Evolutionary conservation across 2,329 filamentous ascomycete genomes (phyloP).

Genomic region (Hymenoscyphus scutula): DNA sequence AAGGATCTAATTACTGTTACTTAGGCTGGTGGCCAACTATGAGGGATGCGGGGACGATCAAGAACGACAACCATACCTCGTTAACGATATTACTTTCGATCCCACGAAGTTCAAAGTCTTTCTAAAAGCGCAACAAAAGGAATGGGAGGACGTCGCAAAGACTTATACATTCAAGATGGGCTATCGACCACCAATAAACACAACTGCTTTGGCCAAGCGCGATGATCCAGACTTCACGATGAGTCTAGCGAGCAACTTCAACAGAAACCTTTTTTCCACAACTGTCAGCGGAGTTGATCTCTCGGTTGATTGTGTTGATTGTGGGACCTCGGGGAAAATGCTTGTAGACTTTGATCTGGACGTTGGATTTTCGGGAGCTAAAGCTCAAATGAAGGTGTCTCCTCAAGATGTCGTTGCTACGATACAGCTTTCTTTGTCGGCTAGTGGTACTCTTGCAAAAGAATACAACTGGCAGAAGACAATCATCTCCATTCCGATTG

Average conservation of each 20-base stretch:
- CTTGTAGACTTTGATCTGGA: slow-evolving; percentile 6
- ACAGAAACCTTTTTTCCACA: slow-evolving; percentile 9
- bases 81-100: slow-evolving; percentile 6
- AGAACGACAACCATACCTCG: slow-evolving; percentile 6
- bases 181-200: background rate
- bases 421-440: slow-evolving; percentile 2
- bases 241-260: slow-evolving; percentile 10
- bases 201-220: background rate
- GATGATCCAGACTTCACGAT: slow-evolving; percentile 8
- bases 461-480: slow-evolving; percentile 7
- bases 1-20: background rate
- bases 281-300: slow-evolving; percentile 4
- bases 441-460: slow-evolving; percentile 3
- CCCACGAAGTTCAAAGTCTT: background rate
- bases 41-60: slow-evolving; percentile 4
- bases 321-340: slow-evolving; percentile 1
- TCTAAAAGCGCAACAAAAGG: slow-evolving; percentile 5
- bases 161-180: slow-evolving; percentile 10
- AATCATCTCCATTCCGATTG: slow-evolving; percentile 8
- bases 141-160: slow-evolving; percentile 8
- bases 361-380: background rate
- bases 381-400: slow-evolving; percentile 5
- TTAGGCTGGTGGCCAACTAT: slow-evolving; percentile 3
- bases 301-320: slow-evolving; percentile 8
- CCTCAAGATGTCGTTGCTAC: slow-evolving; percentile 8